Percentiles rank a stretch among this genome's conserved stretches.
phyloP scores from a whole-genome alignment of 257 asterid species.

The Asclepias syriaca region DNA sequence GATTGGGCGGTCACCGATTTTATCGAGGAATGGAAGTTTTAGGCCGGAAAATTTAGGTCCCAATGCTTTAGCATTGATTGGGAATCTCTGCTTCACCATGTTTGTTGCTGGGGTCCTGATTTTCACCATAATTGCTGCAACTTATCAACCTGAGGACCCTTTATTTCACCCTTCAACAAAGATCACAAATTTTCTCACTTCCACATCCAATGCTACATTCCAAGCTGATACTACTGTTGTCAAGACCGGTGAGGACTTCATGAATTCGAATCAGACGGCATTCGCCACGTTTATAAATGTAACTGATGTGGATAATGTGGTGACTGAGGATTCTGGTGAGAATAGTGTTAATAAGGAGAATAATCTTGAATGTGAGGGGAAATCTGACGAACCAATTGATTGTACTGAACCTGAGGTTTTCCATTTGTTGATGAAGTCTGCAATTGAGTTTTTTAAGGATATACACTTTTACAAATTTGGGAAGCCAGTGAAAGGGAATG shows the following conservation, averaged over 20 bases:
- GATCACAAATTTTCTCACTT: slow-evolving; percentile 66
- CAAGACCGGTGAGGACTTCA: slow-evolving; percentile 93
- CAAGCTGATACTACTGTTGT: slow-evolving; percentile 65
- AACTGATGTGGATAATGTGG: slow-evolving; percentile 62
- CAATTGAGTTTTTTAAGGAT: slow-evolving; percentile 66
- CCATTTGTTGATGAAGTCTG: slow-evolving; percentile 68
- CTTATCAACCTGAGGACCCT: slow-evolving; percentile 55
- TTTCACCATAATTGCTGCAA: slow-evolving; percentile 58
- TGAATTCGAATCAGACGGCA: slow-evolving; percentile 64
- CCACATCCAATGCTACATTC: slow-evolving; percentile 75
- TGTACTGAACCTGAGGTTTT: slow-evolving; percentile 79
- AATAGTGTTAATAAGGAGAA: background rate
- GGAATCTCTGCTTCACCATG: slow-evolving; percentile 52
- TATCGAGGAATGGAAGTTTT: slow-evolving; percentile 39
- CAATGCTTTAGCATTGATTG: slow-evolving; percentile 52
- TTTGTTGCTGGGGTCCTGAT: slow-evolving; percentile 57
- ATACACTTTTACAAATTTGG: slow-evolving; percentile 68
- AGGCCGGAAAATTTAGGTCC: slow-evolving; percentile 79
- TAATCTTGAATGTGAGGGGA: slow-evolving; percentile 36
- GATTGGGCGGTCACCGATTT: slow-evolving; percentile 19
- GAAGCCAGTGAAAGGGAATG: slow-evolving; percentile 65
- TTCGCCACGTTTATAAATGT: slow-evolving; percentile 64
- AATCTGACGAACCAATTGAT: slow-evolving; percentile 50
- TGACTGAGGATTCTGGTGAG: background rate
- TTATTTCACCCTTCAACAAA: slow-evolving; percentile 79